Conservation (phyloP, 495 filamentous ascomycete species). For the Aspergillus incahuasiensis region DNA sequence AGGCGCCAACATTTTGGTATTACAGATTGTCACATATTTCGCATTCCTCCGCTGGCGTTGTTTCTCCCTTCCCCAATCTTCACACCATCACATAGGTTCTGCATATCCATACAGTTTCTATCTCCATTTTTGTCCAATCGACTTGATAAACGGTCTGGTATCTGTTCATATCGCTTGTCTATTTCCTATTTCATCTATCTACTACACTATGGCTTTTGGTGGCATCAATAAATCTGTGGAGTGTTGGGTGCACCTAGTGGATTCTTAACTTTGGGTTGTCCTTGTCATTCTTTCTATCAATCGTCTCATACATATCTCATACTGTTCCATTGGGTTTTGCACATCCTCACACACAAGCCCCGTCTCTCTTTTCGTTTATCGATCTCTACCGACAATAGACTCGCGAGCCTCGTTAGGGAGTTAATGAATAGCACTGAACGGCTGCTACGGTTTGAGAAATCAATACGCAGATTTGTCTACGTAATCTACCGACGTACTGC, state of each 20-base stretch:
- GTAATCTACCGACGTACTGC: too few species aligned
- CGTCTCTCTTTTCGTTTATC: not conserved
- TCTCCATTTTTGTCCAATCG: not conserved
- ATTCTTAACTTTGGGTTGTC: constrained; percentile 4
- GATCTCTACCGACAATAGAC: not conserved
- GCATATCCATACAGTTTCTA: not conserved
- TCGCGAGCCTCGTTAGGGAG: not conserved
- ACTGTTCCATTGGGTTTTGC: not conserved
- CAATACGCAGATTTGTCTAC: not conserved
- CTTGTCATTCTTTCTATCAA: not conserved
- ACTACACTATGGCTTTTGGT: not conserved
- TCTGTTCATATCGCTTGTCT: not conserved
- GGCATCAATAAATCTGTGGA: not conserved
- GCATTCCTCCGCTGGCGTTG: constrained; percentile 10
- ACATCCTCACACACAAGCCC: not conserved
- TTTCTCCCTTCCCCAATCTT: constrained; percentile 12
- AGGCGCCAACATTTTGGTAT: constrained; percentile 28
- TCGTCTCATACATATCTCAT: not conserved
- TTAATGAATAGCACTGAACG: not conserved
- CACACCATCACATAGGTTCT: not conserved
- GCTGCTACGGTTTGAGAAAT: not conserved
- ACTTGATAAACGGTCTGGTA: constrained; percentile 11
- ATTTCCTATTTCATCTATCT: not conserved
- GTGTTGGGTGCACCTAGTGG: constrained; percentile 8
- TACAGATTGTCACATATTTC: constrained; percentile 18